Evolutionary conservation across 2,329 filamentous ascomycete species (phyloP).

Genomic region (Apiospora kogelbergensis): DNA sequence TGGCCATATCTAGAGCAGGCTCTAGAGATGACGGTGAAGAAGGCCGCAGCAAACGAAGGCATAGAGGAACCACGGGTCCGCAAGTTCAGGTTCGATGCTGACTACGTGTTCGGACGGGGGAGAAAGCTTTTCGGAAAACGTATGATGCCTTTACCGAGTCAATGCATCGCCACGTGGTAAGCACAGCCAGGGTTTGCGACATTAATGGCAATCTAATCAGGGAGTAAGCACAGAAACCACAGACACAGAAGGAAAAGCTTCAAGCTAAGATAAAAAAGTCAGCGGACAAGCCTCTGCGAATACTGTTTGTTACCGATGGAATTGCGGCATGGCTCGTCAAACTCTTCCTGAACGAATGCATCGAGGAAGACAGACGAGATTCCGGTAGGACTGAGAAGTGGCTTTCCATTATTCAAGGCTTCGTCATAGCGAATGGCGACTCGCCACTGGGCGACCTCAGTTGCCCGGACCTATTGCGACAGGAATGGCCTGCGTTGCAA

Average conservation of each 20-base stretch:
- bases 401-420: not conserved
- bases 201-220: not conserved
- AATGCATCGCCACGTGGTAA: not conserved
- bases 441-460: not conserved
- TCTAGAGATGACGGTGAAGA: not conserved
- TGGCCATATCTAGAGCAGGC: not conserved
- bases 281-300: not conserved
- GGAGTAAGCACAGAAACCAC: not conserved
- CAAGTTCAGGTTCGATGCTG: not conserved
- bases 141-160: not conserved
- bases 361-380: not conserved
- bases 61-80: not conserved
- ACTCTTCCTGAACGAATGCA: not conserved
- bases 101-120: not conserved
- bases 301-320: not conserved
- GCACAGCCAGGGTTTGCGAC: not conserved
- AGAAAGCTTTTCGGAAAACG: not conserved
- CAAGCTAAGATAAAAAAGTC: not conserved
- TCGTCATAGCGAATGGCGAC: not conserved
- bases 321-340: not conserved
- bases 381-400: not conserved
- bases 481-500: not conserved
- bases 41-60: not conserved
- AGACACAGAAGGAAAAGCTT: not conserved
- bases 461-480: not conserved